Percentiles rank a stretch among this genome's conserved stretches.
Conservation (phyloP, 345 rosid species). For the Litchi chinensis region DNA sequence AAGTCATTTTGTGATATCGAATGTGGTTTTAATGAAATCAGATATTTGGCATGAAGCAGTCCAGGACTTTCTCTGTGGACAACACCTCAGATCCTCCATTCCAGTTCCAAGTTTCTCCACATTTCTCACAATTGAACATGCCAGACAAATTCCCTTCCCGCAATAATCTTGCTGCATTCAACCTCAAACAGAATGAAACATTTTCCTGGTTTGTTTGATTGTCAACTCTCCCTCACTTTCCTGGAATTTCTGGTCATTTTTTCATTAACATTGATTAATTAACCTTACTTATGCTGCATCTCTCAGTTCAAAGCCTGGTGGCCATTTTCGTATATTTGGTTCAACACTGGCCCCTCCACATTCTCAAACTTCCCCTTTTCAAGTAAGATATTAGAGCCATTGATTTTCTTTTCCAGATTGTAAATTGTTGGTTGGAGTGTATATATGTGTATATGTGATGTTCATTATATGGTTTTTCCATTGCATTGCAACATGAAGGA, state of each 20-base stretch:
- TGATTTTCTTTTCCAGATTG: background rate
- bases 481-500: conserved; percentile 25
- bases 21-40: conserved; percentile 16
- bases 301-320: conserved; percentile 36
- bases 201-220: conserved; percentile 37
- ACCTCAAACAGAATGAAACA: conserved; percentile 29
- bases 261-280: background rate
- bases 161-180: conserved; percentile 7
- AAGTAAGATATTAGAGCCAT: conserved; percentile 25
- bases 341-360: conserved; percentile 32
- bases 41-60: conserved; percentile 48
- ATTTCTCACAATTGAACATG: conserved; percentile 19
- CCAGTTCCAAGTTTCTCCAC: conserved; percentile 17
- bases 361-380: conserved; percentile 23
- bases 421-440: background rate
- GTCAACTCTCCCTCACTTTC: background rate
- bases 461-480: background rate
- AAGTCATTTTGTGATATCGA: conserved; percentile 5
- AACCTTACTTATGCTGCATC: background rate
- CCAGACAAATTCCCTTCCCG: conserved; percentile 27
- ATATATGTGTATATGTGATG: background rate
- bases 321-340: conserved; percentile 34
- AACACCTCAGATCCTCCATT: conserved; percentile 27
- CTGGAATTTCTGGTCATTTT: background rate
- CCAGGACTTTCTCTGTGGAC: conserved; percentile 38